phyloP scores from a whole-genome alignment of 495 filamentous ascomycete genomes.

The Xylaria nigripes region DNA sequence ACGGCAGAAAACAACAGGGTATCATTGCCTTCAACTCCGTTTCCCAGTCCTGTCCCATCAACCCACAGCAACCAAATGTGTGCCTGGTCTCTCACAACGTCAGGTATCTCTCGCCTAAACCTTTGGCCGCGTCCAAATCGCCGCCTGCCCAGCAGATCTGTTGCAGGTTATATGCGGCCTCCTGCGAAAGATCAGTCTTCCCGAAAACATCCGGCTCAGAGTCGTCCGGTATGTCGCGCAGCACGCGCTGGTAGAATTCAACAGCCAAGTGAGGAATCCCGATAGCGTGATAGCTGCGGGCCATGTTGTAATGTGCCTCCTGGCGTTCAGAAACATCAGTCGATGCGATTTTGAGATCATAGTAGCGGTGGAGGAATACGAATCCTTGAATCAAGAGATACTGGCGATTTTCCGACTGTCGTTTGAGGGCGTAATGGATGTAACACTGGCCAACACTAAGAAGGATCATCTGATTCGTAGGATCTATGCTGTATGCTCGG shows the following conservation, averaged over 20 bases:
- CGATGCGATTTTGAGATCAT: constrained; percentile 42
- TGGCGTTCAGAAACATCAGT: constrained; percentile 45
- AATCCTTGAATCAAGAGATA: constrained; percentile 77
- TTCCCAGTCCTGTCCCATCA: background rate
- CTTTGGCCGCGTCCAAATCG: constrained; percentile 46
- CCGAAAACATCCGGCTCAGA: constrained; percentile 17
- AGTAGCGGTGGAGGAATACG: constrained; percentile 72
- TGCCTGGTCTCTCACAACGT: constrained; percentile 16
- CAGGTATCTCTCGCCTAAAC: constrained; percentile 49
- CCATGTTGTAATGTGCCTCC: constrained; percentile 89
- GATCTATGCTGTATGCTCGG: constrained; percentile 72
- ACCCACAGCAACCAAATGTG: background rate
- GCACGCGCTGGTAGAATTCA: constrained; percentile 54
- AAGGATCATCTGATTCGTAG: constrained; percentile 65
- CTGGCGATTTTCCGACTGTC: constrained; percentile 82
- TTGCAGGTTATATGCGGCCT: constrained; percentile 66
- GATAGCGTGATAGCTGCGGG: constrained; percentile 69
- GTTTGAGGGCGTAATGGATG: constrained; percentile 76
- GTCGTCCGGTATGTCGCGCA: constrained; percentile 20
- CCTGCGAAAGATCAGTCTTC: constrained; percentile 54
- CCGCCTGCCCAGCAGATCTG: constrained; percentile 57
- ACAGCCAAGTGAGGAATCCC: constrained; percentile 71
- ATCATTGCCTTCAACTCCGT: background rate
- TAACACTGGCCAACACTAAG: constrained; percentile 68
- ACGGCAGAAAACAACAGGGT: background rate